A percentile compares a stretch with the other conserved stretches of the same genome.
These are phyloP conservation scores for Liquidambar formosana DNA, from an alignment of 164 flowering plant species.

Conservation along the genomic window DNA sequence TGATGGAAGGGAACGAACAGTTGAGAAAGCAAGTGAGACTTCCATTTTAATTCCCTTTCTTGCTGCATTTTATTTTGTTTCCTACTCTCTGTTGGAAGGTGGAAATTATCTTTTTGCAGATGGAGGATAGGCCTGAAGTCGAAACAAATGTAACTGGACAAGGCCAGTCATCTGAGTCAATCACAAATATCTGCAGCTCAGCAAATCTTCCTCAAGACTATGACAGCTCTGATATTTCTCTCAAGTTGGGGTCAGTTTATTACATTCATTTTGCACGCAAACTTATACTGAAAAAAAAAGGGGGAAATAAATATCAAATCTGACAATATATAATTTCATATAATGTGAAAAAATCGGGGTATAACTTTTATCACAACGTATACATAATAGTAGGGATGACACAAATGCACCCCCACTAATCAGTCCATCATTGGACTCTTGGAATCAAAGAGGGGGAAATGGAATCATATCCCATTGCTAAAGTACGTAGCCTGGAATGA, in stretches of 20 bases:
- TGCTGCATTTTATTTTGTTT: not conserved
- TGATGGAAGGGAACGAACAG: conserved; percentile 24
- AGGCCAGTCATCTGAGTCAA: conserved; percentile 35
- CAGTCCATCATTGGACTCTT: too few species aligned
- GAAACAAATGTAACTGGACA: not conserved
- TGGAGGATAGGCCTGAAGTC: not conserved
- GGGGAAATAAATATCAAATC: too few species aligned
- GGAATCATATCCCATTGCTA: too few species aligned
- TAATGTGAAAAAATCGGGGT: too few species aligned
- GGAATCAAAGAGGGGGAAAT: too few species aligned
- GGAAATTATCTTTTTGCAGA: not conserved
- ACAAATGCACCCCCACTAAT: too few species aligned
- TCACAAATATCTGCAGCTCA: conserved; percentile 26
- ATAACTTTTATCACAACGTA: too few species aligned
- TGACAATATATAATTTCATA: too few species aligned
- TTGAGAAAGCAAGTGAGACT: conserved; percentile 21
- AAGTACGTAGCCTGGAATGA: too few species aligned
- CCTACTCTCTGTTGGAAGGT: not conserved
- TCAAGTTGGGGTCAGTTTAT: conserved; percentile 58
- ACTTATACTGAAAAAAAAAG: too few species aligned
- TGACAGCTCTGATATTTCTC: conserved; percentile 61
- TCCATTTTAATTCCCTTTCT: not conserved
- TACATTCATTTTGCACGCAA: too few species aligned
- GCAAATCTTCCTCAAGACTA: conserved; percentile 42
- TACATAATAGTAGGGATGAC: too few species aligned